A percentile compares a stretch with the other conserved stretches of the same genome.
Conservation (phyloP, 2,329 filamentous ascomycete genomes). For the Erysiphe neolycopersici region DNA sequence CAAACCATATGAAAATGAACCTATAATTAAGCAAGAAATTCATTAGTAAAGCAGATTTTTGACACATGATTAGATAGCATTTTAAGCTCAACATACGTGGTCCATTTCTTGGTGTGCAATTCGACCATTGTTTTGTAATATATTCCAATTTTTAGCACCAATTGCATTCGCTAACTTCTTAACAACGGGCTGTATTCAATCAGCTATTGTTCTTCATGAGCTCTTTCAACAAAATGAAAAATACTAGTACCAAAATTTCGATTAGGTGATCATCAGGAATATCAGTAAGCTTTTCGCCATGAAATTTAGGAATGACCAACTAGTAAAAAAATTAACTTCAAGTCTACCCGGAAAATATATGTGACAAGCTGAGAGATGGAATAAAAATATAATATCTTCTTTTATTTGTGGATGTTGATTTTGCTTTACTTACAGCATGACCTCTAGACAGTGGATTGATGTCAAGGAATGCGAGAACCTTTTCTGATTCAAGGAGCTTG, state of each 20-base stretch:
- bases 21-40: constrained; percentile 16
- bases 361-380: too few relatives aligned
- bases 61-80: neutral
- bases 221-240: neutral
- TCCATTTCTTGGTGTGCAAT: constrained; percentile 81
- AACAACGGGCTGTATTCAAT: constrained; percentile 34
- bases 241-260: constrained; percentile 44
- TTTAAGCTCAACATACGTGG: constrained; percentile 34
- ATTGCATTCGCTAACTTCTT: constrained; percentile 65
- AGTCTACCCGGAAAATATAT: too few relatives aligned
- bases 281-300: constrained; percentile 74
- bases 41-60: neutral
- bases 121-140: constrained; percentile 85
- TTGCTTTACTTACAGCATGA: constrained; percentile 42
- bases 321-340: constrained; percentile 1
- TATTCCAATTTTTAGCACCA: constrained; percentile 62
- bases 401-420: neutral
- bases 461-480: constrained; percentile 85
- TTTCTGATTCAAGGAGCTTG: constrained; percentile 88
- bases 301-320: constrained; percentile 91
- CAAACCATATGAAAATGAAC: constrained; percentile 83
- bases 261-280: constrained; percentile 70
- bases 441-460: constrained; percentile 74
- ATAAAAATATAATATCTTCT: too few relatives aligned
- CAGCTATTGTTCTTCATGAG: neutral